Percentiles rank a stretch among this genome's conserved stretches.
Conservation (phyloP, 805 yeast genomes). For the Teunomyces aglyptinius region DNA sequence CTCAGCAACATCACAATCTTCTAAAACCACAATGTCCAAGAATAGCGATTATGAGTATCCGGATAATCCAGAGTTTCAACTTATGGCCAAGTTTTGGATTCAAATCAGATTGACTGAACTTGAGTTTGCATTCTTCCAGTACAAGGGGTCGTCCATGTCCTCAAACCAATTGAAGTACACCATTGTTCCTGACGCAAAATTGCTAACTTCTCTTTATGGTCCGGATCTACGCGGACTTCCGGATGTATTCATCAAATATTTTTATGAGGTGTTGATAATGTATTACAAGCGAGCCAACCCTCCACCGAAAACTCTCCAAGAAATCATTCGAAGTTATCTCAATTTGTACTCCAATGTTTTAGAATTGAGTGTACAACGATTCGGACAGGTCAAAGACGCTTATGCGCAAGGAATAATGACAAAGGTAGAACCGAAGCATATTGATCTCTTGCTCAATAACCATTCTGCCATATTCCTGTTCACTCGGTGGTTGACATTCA, state of each 20-base stretch:
- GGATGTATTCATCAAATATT: constrained; percentile 9
- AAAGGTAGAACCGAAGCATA: background rate
- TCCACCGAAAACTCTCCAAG: constrained; percentile 7
- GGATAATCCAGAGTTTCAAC: constrained; percentile 12
- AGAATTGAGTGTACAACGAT: constrained; percentile 8
- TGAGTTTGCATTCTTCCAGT: constrained; percentile 26
- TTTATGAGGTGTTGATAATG: constrained; percentile 15
- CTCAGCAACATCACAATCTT: background rate
- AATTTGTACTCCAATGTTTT: constrained; percentile 15
- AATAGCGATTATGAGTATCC: constrained; percentile 6
- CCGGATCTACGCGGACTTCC: constrained; percentile 8
- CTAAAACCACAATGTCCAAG: background rate
- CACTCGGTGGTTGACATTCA: constrained; percentile 26
- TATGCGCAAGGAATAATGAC: constrained; percentile 6
- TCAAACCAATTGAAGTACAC: constrained; percentile 24
- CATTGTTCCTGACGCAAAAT: constrained; percentile 21
- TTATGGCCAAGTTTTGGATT: constrained; percentile 24
- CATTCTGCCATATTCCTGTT: constrained; percentile 16
- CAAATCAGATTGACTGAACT: constrained; percentile 27
- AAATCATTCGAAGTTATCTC: constrained; percentile 17
- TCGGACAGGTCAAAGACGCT: constrained; percentile 2
- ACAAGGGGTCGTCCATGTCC: constrained; percentile 23
- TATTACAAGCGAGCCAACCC: constrained; percentile 19
- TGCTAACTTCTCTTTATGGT: constrained; percentile 18
- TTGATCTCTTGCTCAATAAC: constrained; percentile 10